Evolutionary conservation across 2,329 filamentous ascomycete genomes (phyloP), one percentile per base, ranked within the genome.

Genomic region (Exophiala spinifera): DNA sequence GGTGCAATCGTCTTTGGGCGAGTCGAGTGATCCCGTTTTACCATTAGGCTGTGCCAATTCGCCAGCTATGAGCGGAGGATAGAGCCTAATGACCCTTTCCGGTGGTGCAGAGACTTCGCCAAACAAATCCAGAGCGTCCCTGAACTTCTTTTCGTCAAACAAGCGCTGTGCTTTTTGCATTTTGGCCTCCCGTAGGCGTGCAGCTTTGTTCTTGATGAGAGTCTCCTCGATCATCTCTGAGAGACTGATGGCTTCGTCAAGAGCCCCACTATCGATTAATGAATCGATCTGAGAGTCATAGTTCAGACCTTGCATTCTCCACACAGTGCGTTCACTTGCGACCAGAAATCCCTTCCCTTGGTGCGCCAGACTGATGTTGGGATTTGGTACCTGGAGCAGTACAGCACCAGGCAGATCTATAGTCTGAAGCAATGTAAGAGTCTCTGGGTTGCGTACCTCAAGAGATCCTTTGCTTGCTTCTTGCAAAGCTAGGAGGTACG

Each of bases 271-370:
- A 17, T 85, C 80, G 1, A 95, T 84, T 21, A 99, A 79, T 61
- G 94, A 84, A 56, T 91, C 83, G 19, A 97, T 84, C 67, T 99
- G 94, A 1, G 85, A 84, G 68, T 96, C 89, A 67, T 99, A 99
- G 61, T 91, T 88, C 34, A 91, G 84, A 3, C 92, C 88, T 60
- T 86, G 89, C 94, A 99, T 97, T 64, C 94, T 87, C 94, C 94
- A 99, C 34, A 99, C 88, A 31, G 82, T 87, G 42, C 94, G 81
- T 52, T 97, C 94, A 67, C 92, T 96, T 17, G 87, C 87, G 48
- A 97, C 91, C 55, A 97, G 81, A 64, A 99, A 99, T 0, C 91
- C 92, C 69, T 99, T 99, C 3, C 89, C 94, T 0, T 91, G 91
- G 72, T 99, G 94, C 0, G 92, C 89, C n/a, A 99, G 77, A 66